Percentiles rank a stretch among this genome's conserved stretches.
phyloP scores from a whole-genome alignment of 2,329 filamentous ascomycete genomes.

The Rugonectria rugulosa region DNA sequence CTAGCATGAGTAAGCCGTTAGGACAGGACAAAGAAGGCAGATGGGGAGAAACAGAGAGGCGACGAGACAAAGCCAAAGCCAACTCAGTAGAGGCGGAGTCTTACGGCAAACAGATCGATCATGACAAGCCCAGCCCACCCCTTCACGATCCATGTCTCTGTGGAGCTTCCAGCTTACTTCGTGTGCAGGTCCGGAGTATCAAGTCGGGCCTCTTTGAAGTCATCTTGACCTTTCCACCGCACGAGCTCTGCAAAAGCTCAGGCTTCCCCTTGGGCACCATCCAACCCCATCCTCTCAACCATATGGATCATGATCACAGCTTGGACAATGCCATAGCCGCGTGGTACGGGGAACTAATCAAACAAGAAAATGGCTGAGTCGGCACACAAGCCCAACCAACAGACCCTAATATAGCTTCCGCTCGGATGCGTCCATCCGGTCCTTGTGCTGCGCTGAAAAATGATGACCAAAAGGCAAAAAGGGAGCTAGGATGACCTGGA shows the following conservation, averaged over 20 bases:
- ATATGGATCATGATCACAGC: background rate
- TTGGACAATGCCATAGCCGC: background rate
- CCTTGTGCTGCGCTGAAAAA: no score
- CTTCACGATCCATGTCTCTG: background rate
- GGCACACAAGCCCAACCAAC: background rate
- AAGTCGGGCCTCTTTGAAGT: no score
- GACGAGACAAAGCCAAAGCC: no score
- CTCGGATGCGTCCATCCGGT: background rate
- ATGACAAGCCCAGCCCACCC: background rate
- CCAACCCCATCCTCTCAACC: no score
- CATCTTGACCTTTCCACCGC: no score
- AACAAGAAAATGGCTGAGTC: background rate
- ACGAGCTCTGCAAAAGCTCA: no score
- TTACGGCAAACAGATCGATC: no score
- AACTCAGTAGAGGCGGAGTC: no score
- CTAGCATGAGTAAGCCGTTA: background rate
- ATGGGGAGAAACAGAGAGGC: background rate
- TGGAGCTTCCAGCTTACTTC: background rate
- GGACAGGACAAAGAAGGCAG: background rate
- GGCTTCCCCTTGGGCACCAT: no score
- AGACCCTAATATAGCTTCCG: background rate
- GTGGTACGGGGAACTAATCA: no score
- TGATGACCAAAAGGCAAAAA: background rate
- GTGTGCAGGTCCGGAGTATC: no score
- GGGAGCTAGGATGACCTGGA: background rate